A percentile compares a stretch with the other conserved stretches of the same genome.
phyloP scores from a whole-genome alignment of 2,329 filamentous ascomycete genomes.

The Mariannaea sp. region DNA sequence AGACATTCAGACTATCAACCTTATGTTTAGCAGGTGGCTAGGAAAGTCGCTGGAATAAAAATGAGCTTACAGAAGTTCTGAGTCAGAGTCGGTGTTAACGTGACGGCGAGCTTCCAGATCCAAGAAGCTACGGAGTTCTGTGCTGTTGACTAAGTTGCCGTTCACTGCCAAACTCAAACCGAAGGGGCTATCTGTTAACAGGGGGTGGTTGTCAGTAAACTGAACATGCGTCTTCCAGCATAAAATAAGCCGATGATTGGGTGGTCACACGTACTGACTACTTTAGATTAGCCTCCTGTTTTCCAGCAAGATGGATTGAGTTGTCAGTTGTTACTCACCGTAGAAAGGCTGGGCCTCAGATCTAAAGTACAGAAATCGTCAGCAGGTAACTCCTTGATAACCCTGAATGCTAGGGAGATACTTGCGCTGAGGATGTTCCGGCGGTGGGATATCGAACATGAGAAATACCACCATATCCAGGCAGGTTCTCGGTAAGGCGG shows the following conservation, averaged over 20 bases:
- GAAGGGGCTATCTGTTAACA: conserved; percentile 75
- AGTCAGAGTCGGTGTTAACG: conserved; percentile 89
- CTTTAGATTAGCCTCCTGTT: no score
- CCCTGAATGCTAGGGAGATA: not conserved
- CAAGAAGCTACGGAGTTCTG: conserved; percentile 70
- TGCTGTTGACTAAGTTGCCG: conserved; percentile 81
- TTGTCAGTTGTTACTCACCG: no score
- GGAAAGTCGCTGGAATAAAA: no score
- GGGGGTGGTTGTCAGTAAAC: no score
- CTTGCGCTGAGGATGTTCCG: conserved; percentile 67
- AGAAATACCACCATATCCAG: conserved; percentile 69
- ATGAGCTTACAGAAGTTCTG: conserved; percentile 54
- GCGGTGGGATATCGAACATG: conserved; percentile 91
- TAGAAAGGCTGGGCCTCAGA: conserved; percentile 93
- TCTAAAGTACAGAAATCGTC: conserved; percentile 48
- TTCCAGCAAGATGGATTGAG: no score
- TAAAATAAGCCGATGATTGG: no score
- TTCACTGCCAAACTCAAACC: conserved; percentile 84
- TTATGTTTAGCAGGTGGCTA: no score
- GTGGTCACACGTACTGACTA: no score
- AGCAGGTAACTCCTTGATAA: not conserved
- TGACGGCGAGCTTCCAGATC: conserved; percentile 80
- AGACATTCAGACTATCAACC: conserved; percentile 73
- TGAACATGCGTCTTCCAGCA: no score
- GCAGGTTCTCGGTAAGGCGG: conserved; percentile 59